Evolutionary conservation across 495 filamentous ascomycete species (phyloP).

Genomic region (Penicillium pancosmium): DNA sequence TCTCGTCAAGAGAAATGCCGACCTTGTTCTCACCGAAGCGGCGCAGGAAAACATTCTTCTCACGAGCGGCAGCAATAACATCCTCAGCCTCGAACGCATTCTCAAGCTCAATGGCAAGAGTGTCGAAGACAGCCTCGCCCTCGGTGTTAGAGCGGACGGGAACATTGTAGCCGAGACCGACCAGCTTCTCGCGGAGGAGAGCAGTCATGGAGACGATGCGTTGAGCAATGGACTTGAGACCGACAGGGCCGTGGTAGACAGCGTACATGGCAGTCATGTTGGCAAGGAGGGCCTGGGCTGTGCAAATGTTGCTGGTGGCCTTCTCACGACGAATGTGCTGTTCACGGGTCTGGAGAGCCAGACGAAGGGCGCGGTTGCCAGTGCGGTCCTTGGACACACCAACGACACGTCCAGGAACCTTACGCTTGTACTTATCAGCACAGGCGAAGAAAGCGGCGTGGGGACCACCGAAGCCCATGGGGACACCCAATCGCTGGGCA

Average conservation of each 20-base stretch:
- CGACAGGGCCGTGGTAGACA: slow-evolving; percentile 91
- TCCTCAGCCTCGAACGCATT: slow-evolving; percentile 49
- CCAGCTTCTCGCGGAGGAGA: slow-evolving; percentile 67
- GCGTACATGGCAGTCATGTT: slow-evolving; percentile 99
- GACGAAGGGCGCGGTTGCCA: slow-evolving; percentile 79
- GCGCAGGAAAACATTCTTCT: slow-evolving; percentile 64
- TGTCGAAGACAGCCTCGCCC: slow-evolving; percentile 73
- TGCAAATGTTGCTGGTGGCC: slow-evolving; percentile 98
- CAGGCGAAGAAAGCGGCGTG: slow-evolving; percentile 98
- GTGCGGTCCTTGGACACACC: slow-evolving; percentile 92
- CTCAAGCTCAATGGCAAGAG: slow-evolving; percentile 66
- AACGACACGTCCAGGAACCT: slow-evolving; percentile 91
- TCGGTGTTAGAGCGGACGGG: slow-evolving; percentile 57
- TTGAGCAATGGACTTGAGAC: slow-evolving; percentile 84
- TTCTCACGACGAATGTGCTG: slow-evolving; percentile 98
- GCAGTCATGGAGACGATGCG: slow-evolving; percentile 70
- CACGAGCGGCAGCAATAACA: slow-evolving; percentile 50
- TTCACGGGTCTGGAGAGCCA: slow-evolving; percentile 93
- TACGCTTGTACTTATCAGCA: slow-evolving; percentile 89
- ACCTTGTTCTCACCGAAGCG: slow-evolving; percentile 61
- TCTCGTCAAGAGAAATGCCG: slow-evolving; percentile 75
- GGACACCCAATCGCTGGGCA: slow-evolving; percentile 92
- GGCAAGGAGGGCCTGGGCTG: slow-evolving; percentile 89
- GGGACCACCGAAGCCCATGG: slow-evolving; percentile 91
- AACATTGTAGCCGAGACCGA: slow-evolving; percentile 66